These are phyloP conservation scores for Coniochaeta sp. DNA, from an alignment of 2,329 filamentous ascomycete species.

Conservation along the genomic window DNA sequence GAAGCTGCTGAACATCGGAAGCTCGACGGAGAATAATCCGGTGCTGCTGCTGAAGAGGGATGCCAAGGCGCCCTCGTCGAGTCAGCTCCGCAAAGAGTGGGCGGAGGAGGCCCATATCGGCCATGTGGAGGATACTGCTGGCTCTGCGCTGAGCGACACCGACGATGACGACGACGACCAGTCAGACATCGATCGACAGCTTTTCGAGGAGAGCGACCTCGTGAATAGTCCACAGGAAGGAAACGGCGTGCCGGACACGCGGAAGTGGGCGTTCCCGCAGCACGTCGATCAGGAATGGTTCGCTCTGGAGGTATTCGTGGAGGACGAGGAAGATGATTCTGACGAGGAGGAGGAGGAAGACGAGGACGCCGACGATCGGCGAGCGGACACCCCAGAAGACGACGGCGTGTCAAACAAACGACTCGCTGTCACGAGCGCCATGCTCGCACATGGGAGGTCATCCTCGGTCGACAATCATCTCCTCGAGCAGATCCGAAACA, in stretches of 20 bases:
- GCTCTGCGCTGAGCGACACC: conserved; percentile 4
- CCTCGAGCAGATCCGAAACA: conserved; percentile 30
- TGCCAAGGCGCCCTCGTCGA: conserved; percentile 52
- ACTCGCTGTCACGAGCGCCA: not conserved
- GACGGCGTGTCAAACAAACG: conserved; percentile 2
- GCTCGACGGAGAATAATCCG: conserved; percentile 54
- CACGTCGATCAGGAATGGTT: conserved; percentile 87
- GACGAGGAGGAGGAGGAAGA: conserved; percentile 8
- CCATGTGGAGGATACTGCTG: not conserved
- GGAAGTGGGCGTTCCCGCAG: conserved; percentile 54
- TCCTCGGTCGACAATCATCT: conserved; percentile 28
- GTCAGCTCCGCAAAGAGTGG: conserved; percentile 24
- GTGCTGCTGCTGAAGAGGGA: conserved; percentile 71
- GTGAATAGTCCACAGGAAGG: conserved; percentile 2
- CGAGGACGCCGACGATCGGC: conserved; percentile 15
- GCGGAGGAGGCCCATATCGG: not conserved
- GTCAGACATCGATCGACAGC: conserved; percentile 37
- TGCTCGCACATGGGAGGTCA: conserved; percentile 6
- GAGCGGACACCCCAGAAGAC: not conserved
- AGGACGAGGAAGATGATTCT: conserved; percentile 18
- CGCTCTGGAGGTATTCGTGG: conserved; percentile 71
- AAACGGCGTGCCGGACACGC: conserved; percentile 12
- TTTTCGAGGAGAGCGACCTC: conserved; percentile 27
- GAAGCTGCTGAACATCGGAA: conserved; percentile 73
- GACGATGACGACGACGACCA: conserved; percentile 28